Evolutionary conservation across 169 alveolate species (phyloP).

Genomic region (Cryptosporidium felis): DNA sequence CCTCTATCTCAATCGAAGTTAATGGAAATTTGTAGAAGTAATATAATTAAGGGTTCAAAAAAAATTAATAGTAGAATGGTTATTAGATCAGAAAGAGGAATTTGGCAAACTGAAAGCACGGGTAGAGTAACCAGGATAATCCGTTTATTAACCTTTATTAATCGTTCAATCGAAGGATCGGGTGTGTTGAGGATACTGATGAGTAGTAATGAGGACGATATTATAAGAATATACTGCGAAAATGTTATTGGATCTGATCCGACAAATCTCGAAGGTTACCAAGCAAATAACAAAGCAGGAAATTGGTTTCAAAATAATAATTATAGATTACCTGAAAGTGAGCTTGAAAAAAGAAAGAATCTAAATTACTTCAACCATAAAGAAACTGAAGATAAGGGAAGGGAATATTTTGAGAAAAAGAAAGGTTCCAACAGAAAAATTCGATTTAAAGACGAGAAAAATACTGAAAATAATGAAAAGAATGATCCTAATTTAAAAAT

Average conservation of each 20-base stretch:
- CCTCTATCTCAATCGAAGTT: conserved; percentile 48
- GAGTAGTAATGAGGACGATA: conserved; percentile 60
- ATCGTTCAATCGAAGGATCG: conserved; percentile 51
- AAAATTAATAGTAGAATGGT: not conserved
- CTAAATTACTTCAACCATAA: not conserved
- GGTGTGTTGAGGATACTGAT: conserved; percentile 50
- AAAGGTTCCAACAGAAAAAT: not conserved
- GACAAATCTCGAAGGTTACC: conserved; percentile 11
- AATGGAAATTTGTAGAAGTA: conserved; percentile 38
- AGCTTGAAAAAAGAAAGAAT: not conserved
- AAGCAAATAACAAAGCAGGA: not conserved
- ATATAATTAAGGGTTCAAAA: not conserved
- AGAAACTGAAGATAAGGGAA: not conserved
- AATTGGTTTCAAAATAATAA: conserved; percentile 45
- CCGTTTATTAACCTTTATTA: conserved; percentile 27
- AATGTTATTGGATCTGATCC: conserved; percentile 21
- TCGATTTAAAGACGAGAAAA: not conserved
- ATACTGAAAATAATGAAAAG: not conserved
- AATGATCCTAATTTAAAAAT: not conserved
- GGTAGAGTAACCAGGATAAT: conserved; percentile 66
- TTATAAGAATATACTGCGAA: conserved; percentile 39
- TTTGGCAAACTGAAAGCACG: conserved; percentile 63
- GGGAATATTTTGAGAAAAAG: not conserved
- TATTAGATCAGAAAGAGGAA: conserved; percentile 45
- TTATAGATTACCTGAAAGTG: conserved; percentile 4